Evolutionary conservation across 768 basidiomycete species (phyloP).

Genomic region (Mycena amicta): DNA sequence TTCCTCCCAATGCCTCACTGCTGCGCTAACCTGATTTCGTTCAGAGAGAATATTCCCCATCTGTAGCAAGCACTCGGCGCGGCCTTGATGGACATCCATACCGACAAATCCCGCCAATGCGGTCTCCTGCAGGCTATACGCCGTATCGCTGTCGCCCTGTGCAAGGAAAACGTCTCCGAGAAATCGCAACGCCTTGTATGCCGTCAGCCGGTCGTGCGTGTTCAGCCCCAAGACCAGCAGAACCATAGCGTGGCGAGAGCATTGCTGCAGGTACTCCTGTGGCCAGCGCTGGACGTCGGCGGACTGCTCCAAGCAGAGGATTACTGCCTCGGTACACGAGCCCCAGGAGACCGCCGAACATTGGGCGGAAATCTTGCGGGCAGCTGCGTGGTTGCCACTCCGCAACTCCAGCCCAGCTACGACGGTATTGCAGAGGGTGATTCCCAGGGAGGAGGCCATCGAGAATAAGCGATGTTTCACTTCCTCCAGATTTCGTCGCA

Average conservation of each 20-base stretch:
- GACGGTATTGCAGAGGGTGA: too few relatives aligned
- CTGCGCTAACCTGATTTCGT: too few relatives aligned
- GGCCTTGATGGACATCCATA: background rate
- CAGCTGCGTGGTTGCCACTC: too few relatives aligned
- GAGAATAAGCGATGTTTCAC: background rate
- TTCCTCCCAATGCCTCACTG: too few relatives aligned
- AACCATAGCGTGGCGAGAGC: too few relatives aligned
- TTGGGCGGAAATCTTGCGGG: background rate
- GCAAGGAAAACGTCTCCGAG: too few relatives aligned
- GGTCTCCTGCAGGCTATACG: background rate
- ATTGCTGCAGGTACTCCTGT: background rate
- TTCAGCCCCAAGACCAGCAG: background rate
- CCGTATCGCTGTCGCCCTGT: background rate
- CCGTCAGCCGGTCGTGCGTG: background rate
- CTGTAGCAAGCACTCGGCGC: too few relatives aligned
- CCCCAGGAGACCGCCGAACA: background rate
- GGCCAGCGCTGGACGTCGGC: background rate
- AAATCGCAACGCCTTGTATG: background rate
- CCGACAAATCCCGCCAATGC: background rate
- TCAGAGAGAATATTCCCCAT: too few relatives aligned
- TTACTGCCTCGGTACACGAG: background rate
- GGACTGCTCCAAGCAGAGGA: too few relatives aligned
- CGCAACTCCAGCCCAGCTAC: too few relatives aligned
- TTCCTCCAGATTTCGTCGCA: too few relatives aligned
- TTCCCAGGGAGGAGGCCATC: background rate